Percentiles rank a stretch among this genome's conserved stretches.
Conservation (phyloP, 2,329 filamentous ascomycete species). For the Biscogniauxia sp. region DNA sequence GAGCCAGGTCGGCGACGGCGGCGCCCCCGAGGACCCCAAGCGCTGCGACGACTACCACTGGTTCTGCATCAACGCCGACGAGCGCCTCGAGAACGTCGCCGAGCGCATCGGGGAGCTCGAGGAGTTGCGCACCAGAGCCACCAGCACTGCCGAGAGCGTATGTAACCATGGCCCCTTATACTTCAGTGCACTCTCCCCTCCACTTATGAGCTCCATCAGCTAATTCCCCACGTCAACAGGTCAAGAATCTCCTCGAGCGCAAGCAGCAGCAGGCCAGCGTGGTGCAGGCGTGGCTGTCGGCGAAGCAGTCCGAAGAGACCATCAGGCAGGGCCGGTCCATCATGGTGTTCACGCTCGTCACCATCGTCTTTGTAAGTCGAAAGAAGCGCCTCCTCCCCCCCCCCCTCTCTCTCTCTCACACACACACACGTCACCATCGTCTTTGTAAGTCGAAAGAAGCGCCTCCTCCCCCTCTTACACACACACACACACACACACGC, state of each 20-base stretch:
- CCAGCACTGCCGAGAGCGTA: constrained; percentile 34
- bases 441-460: too few relatives aligned
- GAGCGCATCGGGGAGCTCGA: constrained; percentile 35
- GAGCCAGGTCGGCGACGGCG: background rate
- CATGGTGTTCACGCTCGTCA: constrained; percentile 46
- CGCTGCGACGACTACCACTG: constrained; percentile 20
- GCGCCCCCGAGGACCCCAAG: background rate
- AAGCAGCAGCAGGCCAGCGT: constrained; percentile 47
- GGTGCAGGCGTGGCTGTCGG: constrained; percentile 41
- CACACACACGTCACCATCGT: too few relatives aligned
- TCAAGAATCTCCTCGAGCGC: constrained; percentile 40
- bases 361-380: constrained; percentile 43
- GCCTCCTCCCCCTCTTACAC: too few relatives aligned
- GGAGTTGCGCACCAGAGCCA: constrained; percentile 31
- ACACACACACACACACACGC: too few relatives aligned
- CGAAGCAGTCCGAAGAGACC: constrained; percentile 38
- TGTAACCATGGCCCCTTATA: constrained; percentile 13
- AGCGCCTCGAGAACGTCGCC: constrained; percentile 24
- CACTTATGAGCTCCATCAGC: too few relatives aligned
- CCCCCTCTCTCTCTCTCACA: too few relatives aligned
- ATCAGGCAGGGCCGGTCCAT: constrained; percentile 42
- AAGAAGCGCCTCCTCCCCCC: background rate
- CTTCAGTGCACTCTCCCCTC: background rate
- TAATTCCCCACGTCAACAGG: too few relatives aligned
- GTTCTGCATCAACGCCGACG: constrained; percentile 29